A percentile compares a stretch with the other conserved stretches of the same genome.
These are phyloP conservation scores for Claviceps sp. DNA, from an alignment of 2,329 filamentous ascomycete species.

Conservation along the genomic window DNA sequence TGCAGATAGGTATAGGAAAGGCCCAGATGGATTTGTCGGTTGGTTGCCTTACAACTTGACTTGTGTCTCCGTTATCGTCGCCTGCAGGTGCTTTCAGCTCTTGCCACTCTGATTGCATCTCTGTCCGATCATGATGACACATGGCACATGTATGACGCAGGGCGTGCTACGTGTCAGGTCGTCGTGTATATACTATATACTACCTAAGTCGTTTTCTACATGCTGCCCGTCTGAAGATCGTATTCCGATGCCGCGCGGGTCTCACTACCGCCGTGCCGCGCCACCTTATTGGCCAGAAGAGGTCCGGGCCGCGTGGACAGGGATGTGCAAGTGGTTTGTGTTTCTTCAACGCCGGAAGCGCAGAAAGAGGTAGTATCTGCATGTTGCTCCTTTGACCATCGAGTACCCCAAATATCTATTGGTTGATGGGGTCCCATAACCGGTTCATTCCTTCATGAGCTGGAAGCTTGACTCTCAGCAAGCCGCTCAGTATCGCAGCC, in stretches of 20 bases:
- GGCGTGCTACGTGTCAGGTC: background rate
- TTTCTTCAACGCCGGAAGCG: background rate
- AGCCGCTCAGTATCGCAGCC: background rate
- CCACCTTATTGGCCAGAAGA: background rate
- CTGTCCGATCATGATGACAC: background rate
- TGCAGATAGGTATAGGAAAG: background rate
- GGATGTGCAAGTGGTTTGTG: background rate
- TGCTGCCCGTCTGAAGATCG: background rate
- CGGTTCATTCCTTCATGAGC: background rate
- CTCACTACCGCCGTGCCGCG: background rate
- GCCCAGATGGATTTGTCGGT: background rate
- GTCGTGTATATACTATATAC: too few relatives aligned
- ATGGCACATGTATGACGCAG: background rate
- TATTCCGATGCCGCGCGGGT: background rate
- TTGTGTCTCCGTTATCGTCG: background rate
- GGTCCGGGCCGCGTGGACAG: constrained; percentile 1
- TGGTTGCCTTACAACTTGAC: background rate
- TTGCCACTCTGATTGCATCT: background rate
- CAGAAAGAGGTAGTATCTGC: background rate
- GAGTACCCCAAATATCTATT: background rate
- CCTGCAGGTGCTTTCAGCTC: too few relatives aligned
- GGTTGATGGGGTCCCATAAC: background rate
- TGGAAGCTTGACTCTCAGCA: background rate
- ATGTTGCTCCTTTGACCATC: background rate
- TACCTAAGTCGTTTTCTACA: background rate